Conservation (phyloP, 2,329 filamentous ascomycete genomes). For the Calonectria pauciramosa region DNA sequence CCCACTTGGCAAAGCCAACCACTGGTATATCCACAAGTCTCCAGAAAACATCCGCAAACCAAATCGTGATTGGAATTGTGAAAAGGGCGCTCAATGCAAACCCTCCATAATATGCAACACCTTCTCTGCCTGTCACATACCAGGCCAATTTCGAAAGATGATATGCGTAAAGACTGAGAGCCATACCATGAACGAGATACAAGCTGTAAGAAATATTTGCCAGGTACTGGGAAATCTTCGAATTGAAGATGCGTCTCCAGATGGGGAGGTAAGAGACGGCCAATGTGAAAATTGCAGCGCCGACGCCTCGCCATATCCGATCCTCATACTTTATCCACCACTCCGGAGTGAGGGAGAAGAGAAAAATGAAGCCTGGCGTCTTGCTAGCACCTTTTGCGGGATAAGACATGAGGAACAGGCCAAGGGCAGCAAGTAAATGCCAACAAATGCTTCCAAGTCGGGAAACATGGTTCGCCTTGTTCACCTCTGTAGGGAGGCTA, state of each 20-base stretch:
- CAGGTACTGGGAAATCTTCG: conserved; percentile 66
- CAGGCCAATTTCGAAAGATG: conserved; percentile 63
- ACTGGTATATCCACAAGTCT: not conserved
- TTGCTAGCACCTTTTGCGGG: conserved; percentile 56
- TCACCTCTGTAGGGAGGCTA: conserved; percentile 38
- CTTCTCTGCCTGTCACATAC: conserved; percentile 61
- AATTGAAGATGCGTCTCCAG: conserved; percentile 67
- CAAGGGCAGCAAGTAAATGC: conserved; percentile 59
- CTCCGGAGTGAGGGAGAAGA: conserved; percentile 62
- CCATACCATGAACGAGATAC: conserved; percentile 72
- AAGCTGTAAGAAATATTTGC: conserved; percentile 72
- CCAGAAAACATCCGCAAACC: not conserved
- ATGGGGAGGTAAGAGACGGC: conserved; percentile 60
- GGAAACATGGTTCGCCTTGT: not conserved
- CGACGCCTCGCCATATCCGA: conserved; percentile 69
- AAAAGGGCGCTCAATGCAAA: not conserved
- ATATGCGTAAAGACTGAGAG: conserved; percentile 67
- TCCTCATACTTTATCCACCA: conserved; percentile 64
- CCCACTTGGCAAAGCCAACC: not conserved
- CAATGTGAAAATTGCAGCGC: conserved; percentile 65
- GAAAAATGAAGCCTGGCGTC: conserved; percentile 66
- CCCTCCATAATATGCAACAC: conserved; percentile 24
- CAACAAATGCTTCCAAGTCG: conserved; percentile 30
- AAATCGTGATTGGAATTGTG: not conserved
- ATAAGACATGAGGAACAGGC: conserved; percentile 64